phyloP scores from a whole-genome alignment of 257 asterid species.

The Eucommia ulmoides region DNA sequence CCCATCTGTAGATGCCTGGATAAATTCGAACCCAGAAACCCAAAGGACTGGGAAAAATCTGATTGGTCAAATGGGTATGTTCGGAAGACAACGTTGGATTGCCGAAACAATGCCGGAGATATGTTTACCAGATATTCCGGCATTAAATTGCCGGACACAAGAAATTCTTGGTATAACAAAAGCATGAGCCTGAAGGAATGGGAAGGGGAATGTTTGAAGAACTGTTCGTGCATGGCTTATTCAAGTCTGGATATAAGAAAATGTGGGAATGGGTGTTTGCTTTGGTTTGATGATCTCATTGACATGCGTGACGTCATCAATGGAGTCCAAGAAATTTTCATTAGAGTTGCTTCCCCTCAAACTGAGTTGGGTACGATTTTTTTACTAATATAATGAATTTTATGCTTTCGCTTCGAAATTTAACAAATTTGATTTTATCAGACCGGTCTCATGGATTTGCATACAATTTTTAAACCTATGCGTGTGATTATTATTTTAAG shows the following conservation, averaged over 20 bases:
- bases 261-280: too few species aligned
- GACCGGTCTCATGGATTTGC: too few species aligned
- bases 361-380: too few species aligned
- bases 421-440: too few species aligned
- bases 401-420: too few species aligned
- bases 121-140: constrained; percentile 8
- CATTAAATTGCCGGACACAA: constrained; percentile 17
- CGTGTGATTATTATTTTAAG: too few species aligned
- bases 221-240: constrained; percentile 23
- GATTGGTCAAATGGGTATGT: constrained; percentile 18
- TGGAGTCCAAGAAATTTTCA: too few species aligned
- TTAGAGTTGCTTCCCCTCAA: too few species aligned
- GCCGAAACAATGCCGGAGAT: constrained; percentile 19
- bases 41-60: constrained; percentile 12
- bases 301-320: too few species aligned
- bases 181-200: constrained; percentile 9
- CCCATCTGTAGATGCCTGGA: background rate
- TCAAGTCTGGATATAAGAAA: constrained; percentile 11
- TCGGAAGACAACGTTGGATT: constrained; percentile 5
- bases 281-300: too few species aligned
- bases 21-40: constrained; percentile 7
- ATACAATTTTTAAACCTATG: too few species aligned
- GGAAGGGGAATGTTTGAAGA: constrained; percentile 3
- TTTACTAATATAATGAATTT: too few species aligned
- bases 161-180: background rate